Conservation (phyloP, 169 alveolate genomes). For the Eimeria acervulina region DNA sequence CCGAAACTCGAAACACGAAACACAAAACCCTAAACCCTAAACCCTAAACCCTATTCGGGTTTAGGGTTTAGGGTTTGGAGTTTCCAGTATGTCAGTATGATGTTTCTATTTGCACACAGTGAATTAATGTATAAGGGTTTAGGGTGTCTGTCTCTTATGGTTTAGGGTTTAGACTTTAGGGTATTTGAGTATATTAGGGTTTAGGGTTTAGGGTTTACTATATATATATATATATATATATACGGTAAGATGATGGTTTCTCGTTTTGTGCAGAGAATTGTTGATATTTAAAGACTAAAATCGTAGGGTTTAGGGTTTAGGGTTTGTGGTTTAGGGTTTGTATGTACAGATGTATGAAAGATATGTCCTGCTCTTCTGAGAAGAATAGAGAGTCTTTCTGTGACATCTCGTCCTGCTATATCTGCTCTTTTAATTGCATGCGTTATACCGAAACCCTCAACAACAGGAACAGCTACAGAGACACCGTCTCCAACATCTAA, state of each 20-base stretch:
- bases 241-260: no score
- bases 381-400: slow-evolving; percentile 89
- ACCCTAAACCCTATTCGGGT: slow-evolving; percentile 8
- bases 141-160: no score
- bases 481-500: slow-evolving; percentile 99
- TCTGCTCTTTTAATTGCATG: slow-evolving; percentile 96
- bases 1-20: neutral
- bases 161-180: no score
- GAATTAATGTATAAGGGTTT: no score
- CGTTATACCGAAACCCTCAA: slow-evolving; percentile 98
- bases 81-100: no score
- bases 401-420: slow-evolving; percentile 98
- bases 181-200: no score
- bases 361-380: slow-evolving; percentile 84
- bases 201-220: no score
- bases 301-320: no score
- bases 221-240: no score
- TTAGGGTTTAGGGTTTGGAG: no score
- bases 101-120: no score
- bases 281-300: neutral
- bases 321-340: no score
- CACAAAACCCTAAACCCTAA: neutral
- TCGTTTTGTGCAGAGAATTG: neutral
- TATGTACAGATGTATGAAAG: slow-evolving; percentile 84
- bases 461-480: slow-evolving; percentile 99